Evolutionary conservation across 257 asterid species (phyloP), one percentile per base, ranked within the genome.

Genomic region (Buddleja alternifolia): DNA sequence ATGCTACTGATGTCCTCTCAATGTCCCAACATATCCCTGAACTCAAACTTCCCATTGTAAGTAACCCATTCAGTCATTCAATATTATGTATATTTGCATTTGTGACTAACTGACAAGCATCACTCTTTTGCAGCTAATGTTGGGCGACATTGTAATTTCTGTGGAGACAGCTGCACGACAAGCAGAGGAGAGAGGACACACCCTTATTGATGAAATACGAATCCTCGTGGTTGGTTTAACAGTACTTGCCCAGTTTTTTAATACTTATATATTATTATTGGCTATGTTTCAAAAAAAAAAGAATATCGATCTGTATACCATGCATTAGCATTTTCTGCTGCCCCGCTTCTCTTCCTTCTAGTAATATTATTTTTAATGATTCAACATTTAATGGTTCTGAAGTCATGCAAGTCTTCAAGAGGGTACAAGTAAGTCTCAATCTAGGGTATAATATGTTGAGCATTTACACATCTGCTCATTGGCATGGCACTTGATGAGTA

Each of bases 101-200:
- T 63, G 37, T 50, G 52, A 29, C 72, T 60, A 76, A 53, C 64
- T 82, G 77, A 79, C 73, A 58, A 51, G 54, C 29, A 55, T 73
- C 67, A 47, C 50, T 57, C 46, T 67, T 34, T 67, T 75, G 87
- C 90, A 94, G 99, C 88, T 94, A 69, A 89, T 94, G 99, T 63
- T 91, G 77, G 99, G 99, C 0, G 97, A 94, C 79, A 84, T 94
- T 15, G 95, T 91, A 70, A 84, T 94, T 77, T 94, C 99, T 65
- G 93, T 86, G 41, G 99, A 94, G 89, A 91, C 99, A 67, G 99
- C 99, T 75, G 91, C 97, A 42, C 84, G 92, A 41, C 99, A 94
- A 74, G 99, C 99, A 59, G 84, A 80, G 80, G 96, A 87, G 87
- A 87, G 97, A 81, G 97, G 91, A 10, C 97, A 94, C 75, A 79